Conservation (phyloP, 257 asterid species). For the Solanum virginianum region DNA sequence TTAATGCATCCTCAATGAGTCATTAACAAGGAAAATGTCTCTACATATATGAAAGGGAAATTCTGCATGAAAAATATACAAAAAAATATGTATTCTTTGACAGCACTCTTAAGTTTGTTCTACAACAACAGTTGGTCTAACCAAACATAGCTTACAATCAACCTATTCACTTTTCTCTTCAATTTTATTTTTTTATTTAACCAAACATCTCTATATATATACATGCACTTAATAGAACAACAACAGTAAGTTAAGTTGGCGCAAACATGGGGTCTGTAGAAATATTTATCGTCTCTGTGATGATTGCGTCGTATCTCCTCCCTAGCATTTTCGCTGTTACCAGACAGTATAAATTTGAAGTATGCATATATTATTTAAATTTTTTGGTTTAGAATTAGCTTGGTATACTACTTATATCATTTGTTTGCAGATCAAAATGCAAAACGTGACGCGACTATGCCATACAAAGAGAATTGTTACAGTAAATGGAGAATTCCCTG, state of each 20-base stretch:
- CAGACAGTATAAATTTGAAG: conserved; percentile 38
- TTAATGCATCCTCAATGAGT: not conserved
- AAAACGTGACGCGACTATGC: not conserved
- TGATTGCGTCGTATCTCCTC: conserved; percentile 10
- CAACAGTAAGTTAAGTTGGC: not conserved
- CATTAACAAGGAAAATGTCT: not conserved
- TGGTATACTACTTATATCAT: not conserved
- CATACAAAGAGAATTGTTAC: not conserved
- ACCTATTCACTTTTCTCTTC: not conserved
- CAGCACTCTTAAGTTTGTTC: not conserved
- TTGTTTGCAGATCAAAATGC: not conserved
- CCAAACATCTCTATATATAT: conserved; percentile 9
- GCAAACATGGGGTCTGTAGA: conserved; percentile 8
- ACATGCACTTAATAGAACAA: not conserved
- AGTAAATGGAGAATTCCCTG: not conserved
- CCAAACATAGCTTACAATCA: not conserved
- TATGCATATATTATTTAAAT: not conserved
- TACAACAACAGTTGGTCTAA: conserved; percentile 12
- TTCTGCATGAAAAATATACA: not conserved
- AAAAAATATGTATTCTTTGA: not conserved
- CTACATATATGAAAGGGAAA: not conserved
- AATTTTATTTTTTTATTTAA: not conserved
- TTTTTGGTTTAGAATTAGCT: not conserved
- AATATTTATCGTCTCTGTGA: not conserved
- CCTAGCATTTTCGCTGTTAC: not conserved